A percentile compares a stretch with the other conserved stretches of the same genome.
These are phyloP conservation scores for Phialocephala sp. DNA, from an alignment of 2,329 filamentous ascomycete species.

Conservation along the genomic window DNA sequence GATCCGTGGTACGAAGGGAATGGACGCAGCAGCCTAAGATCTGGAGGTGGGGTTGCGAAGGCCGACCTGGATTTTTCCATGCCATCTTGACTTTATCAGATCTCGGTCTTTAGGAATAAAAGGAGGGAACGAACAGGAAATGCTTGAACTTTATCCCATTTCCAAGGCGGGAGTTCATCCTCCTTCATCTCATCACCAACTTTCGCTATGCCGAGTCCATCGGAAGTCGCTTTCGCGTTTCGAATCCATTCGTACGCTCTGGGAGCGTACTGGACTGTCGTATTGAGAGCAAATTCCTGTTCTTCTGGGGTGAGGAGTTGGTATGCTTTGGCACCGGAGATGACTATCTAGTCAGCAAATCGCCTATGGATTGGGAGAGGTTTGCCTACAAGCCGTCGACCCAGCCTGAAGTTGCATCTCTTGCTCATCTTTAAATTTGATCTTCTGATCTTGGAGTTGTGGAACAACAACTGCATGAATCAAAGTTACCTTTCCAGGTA, in stretches of 20 bases:
- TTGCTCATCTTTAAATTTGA: slow-evolving; percentile 32
- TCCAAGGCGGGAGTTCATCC: slow-evolving; percentile 32
- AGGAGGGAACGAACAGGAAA: slow-evolving; percentile 31
- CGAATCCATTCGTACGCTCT: slow-evolving; percentile 41
- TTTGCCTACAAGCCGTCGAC: slow-evolving; percentile 34
- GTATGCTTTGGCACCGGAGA: slow-evolving; percentile 39
- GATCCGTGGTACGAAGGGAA: slow-evolving; percentile 32
- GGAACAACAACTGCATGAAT: slow-evolving; percentile 37
- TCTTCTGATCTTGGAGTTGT: slow-evolving; percentile 35
- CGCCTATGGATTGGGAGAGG: neutral
- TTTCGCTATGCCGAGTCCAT: slow-evolving; percentile 38
- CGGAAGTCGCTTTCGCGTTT: slow-evolving; percentile 41
- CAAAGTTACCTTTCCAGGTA: slow-evolving; percentile 40
- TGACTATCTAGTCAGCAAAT: slow-evolving; percentile 27
- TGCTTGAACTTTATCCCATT: slow-evolving; percentile 36
- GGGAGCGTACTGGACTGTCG: slow-evolving; percentile 40
- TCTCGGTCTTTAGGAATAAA: neutral
- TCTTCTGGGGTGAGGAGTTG: slow-evolving; percentile 37
- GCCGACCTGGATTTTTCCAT: slow-evolving; percentile 29
- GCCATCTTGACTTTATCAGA: slow-evolving; percentile 27
- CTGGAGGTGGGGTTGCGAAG: slow-evolving; percentile 34
- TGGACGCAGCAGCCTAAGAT: slow-evolving; percentile 38
- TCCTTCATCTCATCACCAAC: slow-evolving; percentile 29
- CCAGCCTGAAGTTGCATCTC: slow-evolving; percentile 35
- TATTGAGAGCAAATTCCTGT: slow-evolving; percentile 39